Conservation (phyloP, 2,329 filamentous ascomycete genomes). For the Microdochium trichocladiopsis region DNA sequence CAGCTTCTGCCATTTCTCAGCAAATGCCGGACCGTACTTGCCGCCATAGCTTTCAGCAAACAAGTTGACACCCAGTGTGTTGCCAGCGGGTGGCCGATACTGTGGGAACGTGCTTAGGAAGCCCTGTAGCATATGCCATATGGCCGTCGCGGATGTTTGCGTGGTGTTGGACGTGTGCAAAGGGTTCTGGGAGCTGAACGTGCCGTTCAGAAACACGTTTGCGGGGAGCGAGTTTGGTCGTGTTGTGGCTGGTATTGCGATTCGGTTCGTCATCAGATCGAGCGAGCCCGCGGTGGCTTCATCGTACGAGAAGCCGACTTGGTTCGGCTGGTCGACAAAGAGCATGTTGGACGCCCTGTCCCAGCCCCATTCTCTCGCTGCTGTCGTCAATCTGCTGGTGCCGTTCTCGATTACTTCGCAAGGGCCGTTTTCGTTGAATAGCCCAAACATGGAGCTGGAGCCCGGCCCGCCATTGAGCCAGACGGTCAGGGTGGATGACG, state of each 20-base stretch:
- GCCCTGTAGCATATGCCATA: slow-evolving; percentile 55
- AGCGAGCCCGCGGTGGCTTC: slow-evolving; percentile 22
- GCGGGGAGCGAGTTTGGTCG: slow-evolving; percentile 25
- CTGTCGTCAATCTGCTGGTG: slow-evolving; percentile 43
- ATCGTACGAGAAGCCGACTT: slow-evolving; percentile 47
- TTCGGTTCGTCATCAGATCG: slow-evolving; percentile 20
- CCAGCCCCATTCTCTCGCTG: slow-evolving; percentile 57
- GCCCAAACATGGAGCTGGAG: slow-evolving; percentile 43
- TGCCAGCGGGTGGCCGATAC: slow-evolving; percentile 37
- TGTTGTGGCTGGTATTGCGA: slow-evolving; percentile 34
- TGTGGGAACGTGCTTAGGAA: slow-evolving; percentile 55
- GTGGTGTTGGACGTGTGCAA: slow-evolving; percentile 51
- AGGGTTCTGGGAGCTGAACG: slow-evolving; percentile 46
- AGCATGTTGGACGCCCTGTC: slow-evolving; percentile 53
- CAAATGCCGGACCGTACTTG: slow-evolving; percentile 50
- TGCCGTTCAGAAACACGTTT: slow-evolving; percentile 17
- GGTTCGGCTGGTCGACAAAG: slow-evolving; percentile 54
- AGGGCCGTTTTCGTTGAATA: slow-evolving; percentile 39
- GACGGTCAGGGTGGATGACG: slow-evolving; percentile 36
- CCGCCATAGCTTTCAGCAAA: slow-evolving; percentile 51
- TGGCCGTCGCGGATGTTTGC: slow-evolving; percentile 43
- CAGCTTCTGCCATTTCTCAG: slow-evolving; percentile 37
- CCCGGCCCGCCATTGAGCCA: slow-evolving; percentile 50
- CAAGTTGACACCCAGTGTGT: slow-evolving; percentile 43
- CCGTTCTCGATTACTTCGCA: slow-evolving; percentile 33